Conservation (phyloP, 441 rosid species). For the Melastoma candidum region DNA sequence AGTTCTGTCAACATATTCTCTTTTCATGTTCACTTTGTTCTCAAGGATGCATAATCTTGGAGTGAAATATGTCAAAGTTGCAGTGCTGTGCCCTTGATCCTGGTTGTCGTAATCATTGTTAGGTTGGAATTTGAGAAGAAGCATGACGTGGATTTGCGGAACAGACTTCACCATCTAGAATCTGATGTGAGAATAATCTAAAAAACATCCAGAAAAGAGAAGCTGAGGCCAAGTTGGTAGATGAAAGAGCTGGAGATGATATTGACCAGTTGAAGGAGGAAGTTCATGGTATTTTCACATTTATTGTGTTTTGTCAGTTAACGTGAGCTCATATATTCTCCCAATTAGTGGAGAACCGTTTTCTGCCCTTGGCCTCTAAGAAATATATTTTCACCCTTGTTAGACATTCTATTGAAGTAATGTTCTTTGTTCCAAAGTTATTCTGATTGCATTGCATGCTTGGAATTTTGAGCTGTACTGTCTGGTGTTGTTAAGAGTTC, state of each 20-base stretch:
- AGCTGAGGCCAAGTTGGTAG: conserved; percentile 54
- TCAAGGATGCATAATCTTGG: no score
- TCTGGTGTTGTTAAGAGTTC: neutral
- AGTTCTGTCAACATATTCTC: no score
- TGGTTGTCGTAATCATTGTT: conserved; percentile 4
- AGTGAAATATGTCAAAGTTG: neutral
- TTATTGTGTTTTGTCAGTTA: no score
- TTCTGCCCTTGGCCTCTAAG: no score
- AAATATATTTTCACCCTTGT: no score
- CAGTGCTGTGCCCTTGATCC: neutral
- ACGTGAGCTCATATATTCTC: no score
- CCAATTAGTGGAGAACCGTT: no score
- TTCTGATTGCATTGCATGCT: no score
- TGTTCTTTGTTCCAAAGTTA: no score
- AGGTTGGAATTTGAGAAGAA: conserved; percentile 96
- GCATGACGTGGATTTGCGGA: conserved; percentile 81
- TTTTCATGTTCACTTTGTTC: no score
- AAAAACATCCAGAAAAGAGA: conserved; percentile 49
- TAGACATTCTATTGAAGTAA: no score
- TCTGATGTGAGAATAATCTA: conserved; percentile 70
- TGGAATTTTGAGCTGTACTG: neutral
- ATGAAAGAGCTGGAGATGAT: conserved; percentile 53
- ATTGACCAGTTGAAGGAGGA: conserved; percentile 67
- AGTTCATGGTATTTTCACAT: conserved; percentile 42
- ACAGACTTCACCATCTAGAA: conserved; percentile 52